Evolutionary conservation across 1,284 basidiomycete genomes (phyloP).

Genomic region (Cronartium ribicola): DNA sequence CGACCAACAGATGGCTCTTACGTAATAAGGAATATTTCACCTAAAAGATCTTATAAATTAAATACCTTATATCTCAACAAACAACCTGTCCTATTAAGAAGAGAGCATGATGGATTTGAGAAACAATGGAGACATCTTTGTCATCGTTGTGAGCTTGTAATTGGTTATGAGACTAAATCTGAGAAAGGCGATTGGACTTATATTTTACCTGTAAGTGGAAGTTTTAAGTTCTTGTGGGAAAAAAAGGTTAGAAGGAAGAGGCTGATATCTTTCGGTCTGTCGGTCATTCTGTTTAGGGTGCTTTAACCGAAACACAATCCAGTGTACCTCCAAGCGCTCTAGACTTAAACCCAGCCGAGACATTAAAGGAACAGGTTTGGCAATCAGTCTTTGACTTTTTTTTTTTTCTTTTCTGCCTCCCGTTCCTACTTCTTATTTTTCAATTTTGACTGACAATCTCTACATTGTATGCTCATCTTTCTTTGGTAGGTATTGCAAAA

Average conservation of each 20-base stretch:
- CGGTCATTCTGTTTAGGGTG: conserved; percentile 6
- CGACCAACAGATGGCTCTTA: conserved; percentile 11
- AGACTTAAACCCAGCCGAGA: conserved; percentile 20
- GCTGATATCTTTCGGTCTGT: not conserved
- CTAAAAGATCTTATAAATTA: conserved; percentile 33
- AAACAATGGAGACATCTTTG: conserved; percentile 26
- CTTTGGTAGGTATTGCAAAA: too few relatives aligned
- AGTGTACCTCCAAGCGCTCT: conserved; percentile 31
- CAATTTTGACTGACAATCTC: too few relatives aligned
- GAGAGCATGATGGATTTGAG: not conserved
- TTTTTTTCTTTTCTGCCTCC: too few relatives aligned
- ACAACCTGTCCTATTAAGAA: not conserved
- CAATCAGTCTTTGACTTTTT: too few relatives aligned
- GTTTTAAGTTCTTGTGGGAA: not conserved
- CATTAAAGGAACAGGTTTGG: conserved; percentile 12
- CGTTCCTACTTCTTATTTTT: too few relatives aligned
- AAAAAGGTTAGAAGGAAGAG: not conserved
- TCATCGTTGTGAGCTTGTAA: conserved; percentile 8
- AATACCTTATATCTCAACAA: conserved; percentile 1
- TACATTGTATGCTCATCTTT: too few relatives aligned
- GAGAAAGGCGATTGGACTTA: conserved; percentile 24
- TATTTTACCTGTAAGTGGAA: conserved; percentile 27
- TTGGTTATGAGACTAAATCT: conserved; percentile 23
- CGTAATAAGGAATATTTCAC: conserved; percentile 14
- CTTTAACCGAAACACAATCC: conserved; percentile 39